Evolutionary conservation across 495 filamentous ascomycete genomes (phyloP).

Genomic region (Neurospora sp.): DNA sequence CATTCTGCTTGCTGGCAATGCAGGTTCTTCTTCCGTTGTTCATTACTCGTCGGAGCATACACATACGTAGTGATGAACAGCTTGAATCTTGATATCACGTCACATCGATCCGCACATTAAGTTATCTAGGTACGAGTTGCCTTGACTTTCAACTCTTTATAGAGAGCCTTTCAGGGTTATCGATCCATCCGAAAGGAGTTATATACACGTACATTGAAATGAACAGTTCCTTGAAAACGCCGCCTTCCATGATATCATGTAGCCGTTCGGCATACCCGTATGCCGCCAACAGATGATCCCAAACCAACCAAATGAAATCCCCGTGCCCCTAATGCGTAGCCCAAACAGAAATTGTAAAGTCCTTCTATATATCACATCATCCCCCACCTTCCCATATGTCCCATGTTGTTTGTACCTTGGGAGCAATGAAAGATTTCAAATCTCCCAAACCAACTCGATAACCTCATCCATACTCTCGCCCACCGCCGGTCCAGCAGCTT

Average conservation of each 20-base stretch:
- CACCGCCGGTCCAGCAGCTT: conserved; percentile 1
- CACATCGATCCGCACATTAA: not conserved
- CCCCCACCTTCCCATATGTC: too few relatives aligned
- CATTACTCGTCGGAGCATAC: not conserved
- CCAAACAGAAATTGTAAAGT: not conserved
- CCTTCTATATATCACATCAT: not conserved
- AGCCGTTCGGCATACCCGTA: not conserved
- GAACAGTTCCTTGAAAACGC: not conserved
- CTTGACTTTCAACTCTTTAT: not conserved
- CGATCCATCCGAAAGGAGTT: not conserved
- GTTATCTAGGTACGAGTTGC: too few relatives aligned
- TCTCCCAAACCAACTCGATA: conserved; percentile 24
- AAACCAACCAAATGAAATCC: not conserved
- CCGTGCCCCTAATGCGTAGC: not conserved
- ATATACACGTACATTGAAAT: not conserved
- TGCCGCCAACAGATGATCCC: not conserved
- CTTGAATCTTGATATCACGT: not conserved
- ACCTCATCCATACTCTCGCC: conserved; percentile 19
- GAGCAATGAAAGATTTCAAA: not conserved
- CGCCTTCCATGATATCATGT: not conserved
- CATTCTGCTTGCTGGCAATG: not conserved
- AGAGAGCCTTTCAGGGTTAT: not conserved
- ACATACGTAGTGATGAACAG: not conserved
- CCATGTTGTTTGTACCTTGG: too few relatives aligned
- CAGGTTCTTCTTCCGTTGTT: too few relatives aligned